Base-by-base conservation (phyloP, 768 basidiomycete genomes). In the Lactarius evosmus region DNA sequence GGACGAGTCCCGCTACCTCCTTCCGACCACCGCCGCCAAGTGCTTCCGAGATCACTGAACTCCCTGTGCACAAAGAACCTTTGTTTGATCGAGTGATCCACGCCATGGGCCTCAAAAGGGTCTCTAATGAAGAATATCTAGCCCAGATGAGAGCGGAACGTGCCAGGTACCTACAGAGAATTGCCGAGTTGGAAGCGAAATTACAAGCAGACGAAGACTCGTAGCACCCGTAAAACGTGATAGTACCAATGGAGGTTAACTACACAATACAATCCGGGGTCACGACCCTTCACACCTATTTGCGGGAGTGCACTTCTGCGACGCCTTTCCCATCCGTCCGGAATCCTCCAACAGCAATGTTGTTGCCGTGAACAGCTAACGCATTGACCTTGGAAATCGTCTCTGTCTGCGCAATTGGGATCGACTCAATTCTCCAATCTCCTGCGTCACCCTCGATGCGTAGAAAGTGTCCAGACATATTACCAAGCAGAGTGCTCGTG, bases 61-160 rank as follows among this genome's bases (percentile, higher is more conserved):
- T 49, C 8, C 22, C 54, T 36, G 51, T 46, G 32, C 58, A 67
- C 19, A 60, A 61, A 29, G 55, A 66, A 61, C 66, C 80, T 7
- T 63, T 77, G 17, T 69, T 72, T 22, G 77, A 83, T 53, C 76
- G 77, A 11, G 63, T 86, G 4, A 67, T 86, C 63, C 69, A 67
- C 19, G 49, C 74, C 5, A 67, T 90, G 41, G 85, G 88, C 1
- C 71, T 91, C 25, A 77, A 75, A 36, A 79, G 76, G 56, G 70
- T 94, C 4, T 80, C 89, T 7, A 85, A 94, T 66, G 87, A 93
- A 54, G 87, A 89, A 65, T 91, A 91, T 67, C 67, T 93, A 57
- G 72, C 72, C 32, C 82, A 79, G 63, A 70, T 93, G 70, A 85
- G 81, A 71, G 76, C 75, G 58, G 80, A 85, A 53, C 79, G 88